These are phyloP conservation scores for Phytophthora constricta DNA, from an alignment of 352 stramenopile species.

Conservation along the genomic window DNA sequence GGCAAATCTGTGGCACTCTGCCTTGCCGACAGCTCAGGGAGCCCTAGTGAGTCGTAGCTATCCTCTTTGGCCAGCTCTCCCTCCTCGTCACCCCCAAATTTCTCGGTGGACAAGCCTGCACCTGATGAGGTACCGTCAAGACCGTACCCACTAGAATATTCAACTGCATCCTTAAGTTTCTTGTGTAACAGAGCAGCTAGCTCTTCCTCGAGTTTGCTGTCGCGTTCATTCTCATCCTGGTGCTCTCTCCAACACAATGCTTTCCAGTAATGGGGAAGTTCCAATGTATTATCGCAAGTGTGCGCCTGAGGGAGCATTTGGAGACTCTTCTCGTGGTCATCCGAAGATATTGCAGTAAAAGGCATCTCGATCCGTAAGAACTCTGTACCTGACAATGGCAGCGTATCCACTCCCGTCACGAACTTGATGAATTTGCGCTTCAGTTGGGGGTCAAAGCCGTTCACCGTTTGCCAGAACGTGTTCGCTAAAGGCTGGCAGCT, in stretches of 20 bases:
- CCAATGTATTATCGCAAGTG: conserved; percentile 79
- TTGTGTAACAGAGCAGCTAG: conserved; percentile 49
- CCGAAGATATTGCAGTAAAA: conserved; percentile 49
- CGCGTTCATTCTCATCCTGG: conserved; percentile 36
- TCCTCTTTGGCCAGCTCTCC: conserved; percentile 39
- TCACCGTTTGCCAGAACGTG: conserved; percentile 64
- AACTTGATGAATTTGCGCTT: conserved; percentile 82
- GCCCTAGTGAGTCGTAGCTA: conserved; percentile 72
- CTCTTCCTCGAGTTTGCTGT: conserved; percentile 45
- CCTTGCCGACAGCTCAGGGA: conserved; percentile 47
- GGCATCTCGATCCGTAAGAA: conserved; percentile 85
- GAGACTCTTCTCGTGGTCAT: conserved; percentile 53
- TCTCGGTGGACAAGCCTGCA: conserved; percentile 26
- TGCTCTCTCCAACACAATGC: conserved; percentile 61
- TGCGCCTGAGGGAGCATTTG: conserved; percentile 78
- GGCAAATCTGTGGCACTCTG: conserved; percentile 13
- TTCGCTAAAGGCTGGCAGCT: conserved; percentile 43
- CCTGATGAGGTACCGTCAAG: conserved; percentile 54
- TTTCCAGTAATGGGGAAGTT: conserved; percentile 81
- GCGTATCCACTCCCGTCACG: conserved; percentile 70
- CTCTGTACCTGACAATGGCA: conserved; percentile 71
- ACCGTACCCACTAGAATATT: conserved; percentile 75
- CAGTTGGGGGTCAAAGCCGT: conserved; percentile 48
- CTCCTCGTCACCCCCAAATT: conserved; percentile 6
- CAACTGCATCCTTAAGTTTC: conserved; percentile 59